Conservation (phyloP, 768 basidiomycete genomes). For the Tylopilus sp. region DNA sequence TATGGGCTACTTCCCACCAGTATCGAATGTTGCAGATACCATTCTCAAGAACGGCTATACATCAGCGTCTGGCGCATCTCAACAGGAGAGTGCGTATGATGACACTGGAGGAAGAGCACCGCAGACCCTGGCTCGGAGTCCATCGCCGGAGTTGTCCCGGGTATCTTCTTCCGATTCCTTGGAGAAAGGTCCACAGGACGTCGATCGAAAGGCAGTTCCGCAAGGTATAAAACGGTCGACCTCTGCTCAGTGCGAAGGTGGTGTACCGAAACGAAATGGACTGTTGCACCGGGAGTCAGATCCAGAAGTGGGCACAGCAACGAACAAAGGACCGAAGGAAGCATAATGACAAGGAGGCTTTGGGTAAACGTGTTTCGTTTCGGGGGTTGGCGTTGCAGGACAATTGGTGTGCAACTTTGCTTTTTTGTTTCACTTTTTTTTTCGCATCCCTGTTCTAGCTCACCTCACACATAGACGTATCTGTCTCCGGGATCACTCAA, state of each 20-base stretch:
- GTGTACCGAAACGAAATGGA: constrained; percentile 25
- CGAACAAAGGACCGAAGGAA: constrained; percentile 25
- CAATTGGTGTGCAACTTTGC: constrained; percentile 4
- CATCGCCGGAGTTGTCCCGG: constrained; percentile 7
- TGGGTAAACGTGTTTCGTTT: constrained; percentile 15
- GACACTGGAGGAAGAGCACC: constrained; percentile 3
- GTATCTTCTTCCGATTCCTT: constrained; percentile 6
- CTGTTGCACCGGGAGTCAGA: constrained; percentile 30
- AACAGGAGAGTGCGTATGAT: background rate
- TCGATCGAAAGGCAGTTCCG: constrained; percentile 10
- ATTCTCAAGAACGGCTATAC: constrained; percentile 31
- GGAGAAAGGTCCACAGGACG: constrained; percentile 15
- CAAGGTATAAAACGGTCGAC: constrained; percentile 28
- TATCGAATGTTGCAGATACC: constrained; percentile 35
- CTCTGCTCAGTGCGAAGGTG: constrained; percentile 28
- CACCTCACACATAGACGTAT: constrained; percentile 9
- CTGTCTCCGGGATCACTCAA: constrained; percentile 8
- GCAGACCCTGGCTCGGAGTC: constrained; percentile 6
- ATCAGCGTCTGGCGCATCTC: background rate
- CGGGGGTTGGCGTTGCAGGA: background rate
- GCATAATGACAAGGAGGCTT: constrained; percentile 7
- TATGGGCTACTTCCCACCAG: constrained; percentile 42
- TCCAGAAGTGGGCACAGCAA: constrained; percentile 24
- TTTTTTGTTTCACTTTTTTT: constrained; percentile 1
- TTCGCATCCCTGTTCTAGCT: constrained; percentile 9